phyloP scores from a whole-genome alignment of 805 yeast species.

The Nakazawaea ernobii region DNA sequence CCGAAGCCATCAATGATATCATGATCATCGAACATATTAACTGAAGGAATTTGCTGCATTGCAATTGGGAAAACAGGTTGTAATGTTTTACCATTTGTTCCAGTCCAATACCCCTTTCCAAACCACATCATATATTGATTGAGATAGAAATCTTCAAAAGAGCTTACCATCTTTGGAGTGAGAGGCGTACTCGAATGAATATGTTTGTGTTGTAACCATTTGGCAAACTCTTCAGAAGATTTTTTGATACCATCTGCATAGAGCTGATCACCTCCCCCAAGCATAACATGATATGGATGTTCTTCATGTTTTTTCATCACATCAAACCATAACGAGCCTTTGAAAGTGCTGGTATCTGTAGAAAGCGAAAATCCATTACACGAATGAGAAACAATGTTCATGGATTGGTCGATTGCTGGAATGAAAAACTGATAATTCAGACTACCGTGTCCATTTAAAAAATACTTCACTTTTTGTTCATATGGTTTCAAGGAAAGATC shows the following conservation, averaged over 20 bases:
- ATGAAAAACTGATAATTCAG: constrained; percentile 56
- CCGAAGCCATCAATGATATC: constrained; percentile 97
- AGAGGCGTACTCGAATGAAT: constrained; percentile 34
- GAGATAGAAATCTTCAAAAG: constrained; percentile 64
- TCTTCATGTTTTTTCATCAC: constrained; percentile 61
- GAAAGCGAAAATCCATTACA: constrained; percentile 87
- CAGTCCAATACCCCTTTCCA: constrained; percentile 84
- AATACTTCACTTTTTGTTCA: constrained; percentile 64
- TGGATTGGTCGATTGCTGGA: constrained; percentile 58
- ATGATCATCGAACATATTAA: constrained; percentile 90
- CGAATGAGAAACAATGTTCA: constrained; percentile 79
- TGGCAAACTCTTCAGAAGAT: constrained; percentile 43
- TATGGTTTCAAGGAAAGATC: constrained; percentile 37
- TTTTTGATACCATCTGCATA: constrained; percentile 78
- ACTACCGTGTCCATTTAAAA: constrained; percentile 38
- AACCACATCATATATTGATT: constrained; percentile 81
- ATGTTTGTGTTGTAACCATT: constrained; percentile 59
- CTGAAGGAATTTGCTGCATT: constrained; percentile 74
- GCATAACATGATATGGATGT: constrained; percentile 80
- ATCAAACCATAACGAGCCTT: constrained; percentile 82
- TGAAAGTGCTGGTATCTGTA: constrained; percentile 60
- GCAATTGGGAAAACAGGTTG: constrained; percentile 71
- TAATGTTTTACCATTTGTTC: constrained; percentile 56
- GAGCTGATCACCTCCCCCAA: constrained; percentile 97
- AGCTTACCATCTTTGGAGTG: constrained; percentile 41